Base-by-base conservation (phyloP, 345 rosid genomes). In the Gynandropsis gynandra region DNA sequence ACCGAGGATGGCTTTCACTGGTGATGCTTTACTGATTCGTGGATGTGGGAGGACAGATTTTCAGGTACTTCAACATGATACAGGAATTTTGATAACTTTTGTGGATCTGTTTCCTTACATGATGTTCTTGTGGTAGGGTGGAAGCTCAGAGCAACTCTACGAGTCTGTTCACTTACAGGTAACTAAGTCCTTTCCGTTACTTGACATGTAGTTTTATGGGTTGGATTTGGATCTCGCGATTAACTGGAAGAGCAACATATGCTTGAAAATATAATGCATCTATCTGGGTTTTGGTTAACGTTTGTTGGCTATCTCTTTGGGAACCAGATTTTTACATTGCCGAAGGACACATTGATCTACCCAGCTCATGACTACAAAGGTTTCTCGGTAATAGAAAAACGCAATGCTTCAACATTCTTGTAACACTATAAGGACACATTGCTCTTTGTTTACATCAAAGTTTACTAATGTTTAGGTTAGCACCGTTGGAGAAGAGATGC, bases 11-110 rank as follows among this genome's bases (percentile, higher is more conserved):
- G 97, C 87, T 7, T 92, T 92, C 77, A 92, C 98, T 0, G 97
- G 95, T 8, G 98, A 92, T 74, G 80, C 94, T 7, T 41, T 87
- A 41, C 61, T 92, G 61, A 78, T 92, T 59, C 89, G 97, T 16
- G 98, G 98, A 34, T 92, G 98, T 61, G 98, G 98, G 15, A 85
- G 98, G 66, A 87, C 98, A 2, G 97, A 87, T 73, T 92, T 92
- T 67, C 98, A 92, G 97, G 98, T 87, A 63, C 59, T 34, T 0
- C 11, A 21, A 34, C 31, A 46, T 44, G 51, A n/a, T n/a, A 7
- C 7, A 17, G 7, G 9, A 19, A 17, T 47, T 18, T 17, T 1
- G 5, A 5, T 5, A 24, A 2, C 29, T 24, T 24, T 24, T 24
- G 5, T 24, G 29, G 5, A 24, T 24, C 29, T 24, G 5, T 24